Conservation (phyloP, 768 basidiomycete genomes). For the Xerocomus brunneocitrinus region DNA sequence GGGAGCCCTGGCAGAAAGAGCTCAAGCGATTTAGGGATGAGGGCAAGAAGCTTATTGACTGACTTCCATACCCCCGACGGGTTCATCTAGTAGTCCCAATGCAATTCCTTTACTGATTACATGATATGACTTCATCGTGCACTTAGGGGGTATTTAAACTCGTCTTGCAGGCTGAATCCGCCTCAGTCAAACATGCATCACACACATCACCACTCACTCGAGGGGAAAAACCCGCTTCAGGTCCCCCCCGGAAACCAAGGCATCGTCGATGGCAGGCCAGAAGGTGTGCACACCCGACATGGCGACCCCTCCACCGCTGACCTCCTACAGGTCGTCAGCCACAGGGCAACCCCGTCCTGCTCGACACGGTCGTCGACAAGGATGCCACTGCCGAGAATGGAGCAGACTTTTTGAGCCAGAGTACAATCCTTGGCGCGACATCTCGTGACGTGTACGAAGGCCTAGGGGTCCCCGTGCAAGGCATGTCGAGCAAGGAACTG, state of each 20-base stretch:
- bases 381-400: slow-evolving; percentile 25
- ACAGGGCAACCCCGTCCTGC: slow-evolving; percentile 15
- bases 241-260: background rate
- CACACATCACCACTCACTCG: slow-evolving; percentile 17
- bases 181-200: slow-evolving; percentile 9
- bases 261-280: slow-evolving; percentile 1
- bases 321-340: slow-evolving; percentile 12
- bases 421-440: slow-evolving; percentile 32
- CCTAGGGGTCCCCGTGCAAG: slow-evolving; percentile 28
- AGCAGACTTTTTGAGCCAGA: slow-evolving; percentile 13
- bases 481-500: slow-evolving; percentile 33
- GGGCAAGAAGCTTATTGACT: slow-evolving; percentile 53
- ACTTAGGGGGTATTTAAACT: background rate
- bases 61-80: background rate
- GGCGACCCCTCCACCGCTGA: too few species aligned
- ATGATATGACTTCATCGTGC: slow-evolving; percentile 15
- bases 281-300: slow-evolving; percentile 3
- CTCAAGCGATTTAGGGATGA: slow-evolving; percentile 69
- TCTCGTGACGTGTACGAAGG: slow-evolving; percentile 30
- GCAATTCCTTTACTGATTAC: background rate
- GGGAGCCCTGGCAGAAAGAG: slow-evolving; percentile 85
- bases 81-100: too few species aligned
- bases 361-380: slow-evolving; percentile 30
- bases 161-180: background rate
- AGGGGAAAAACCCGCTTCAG: slow-evolving; percentile 17